These are phyloP conservation scores for Cucurbita argyrosperma DNA, from an alignment of 306 rosid species.

Conservation along the genomic window DNA sequence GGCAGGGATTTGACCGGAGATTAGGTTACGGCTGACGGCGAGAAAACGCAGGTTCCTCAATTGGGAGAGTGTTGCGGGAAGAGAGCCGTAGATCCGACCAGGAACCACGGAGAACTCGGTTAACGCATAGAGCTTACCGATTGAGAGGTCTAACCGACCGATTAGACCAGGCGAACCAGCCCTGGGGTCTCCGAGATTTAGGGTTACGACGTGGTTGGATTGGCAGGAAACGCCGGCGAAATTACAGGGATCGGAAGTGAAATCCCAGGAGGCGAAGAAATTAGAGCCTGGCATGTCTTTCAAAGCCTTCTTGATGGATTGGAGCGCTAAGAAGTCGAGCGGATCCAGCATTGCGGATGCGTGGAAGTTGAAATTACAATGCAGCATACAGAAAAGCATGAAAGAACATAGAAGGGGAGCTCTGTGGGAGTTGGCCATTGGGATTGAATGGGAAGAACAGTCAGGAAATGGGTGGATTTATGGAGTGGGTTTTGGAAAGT, in stretches of 20 bases:
- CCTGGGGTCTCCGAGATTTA: conserved; percentile 85
- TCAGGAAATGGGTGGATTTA: conserved; percentile 9
- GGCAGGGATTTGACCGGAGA: conserved; percentile 67
- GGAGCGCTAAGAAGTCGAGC: conserved; percentile 72
- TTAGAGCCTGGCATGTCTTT: conserved; percentile 73
- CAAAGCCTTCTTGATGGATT: conserved; percentile 57
- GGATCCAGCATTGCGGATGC: conserved; percentile 69
- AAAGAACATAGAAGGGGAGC: background rate
- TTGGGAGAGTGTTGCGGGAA: conserved; percentile 38
- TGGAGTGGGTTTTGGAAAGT: conserved; percentile 10
- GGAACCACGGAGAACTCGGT: conserved; percentile 85
- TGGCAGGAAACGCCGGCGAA: conserved; percentile 88
- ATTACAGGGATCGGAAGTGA: conserved; percentile 85
- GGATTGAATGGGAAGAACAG: background rate
- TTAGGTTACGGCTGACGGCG: conserved; percentile 68
- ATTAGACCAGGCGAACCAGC: conserved; percentile 83
- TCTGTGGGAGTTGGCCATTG: conserved; percentile 33
- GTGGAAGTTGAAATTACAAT: background rate
- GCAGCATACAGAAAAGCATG: conserved; percentile 17
- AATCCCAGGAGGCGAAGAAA: conserved; percentile 85
- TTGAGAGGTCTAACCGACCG: conserved; percentile 52
- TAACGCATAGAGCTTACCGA: conserved; percentile 63
- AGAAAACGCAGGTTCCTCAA: conserved; percentile 63
- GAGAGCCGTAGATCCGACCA: conserved; percentile 57
- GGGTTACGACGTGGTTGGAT: conserved; percentile 59